Base-by-base conservation (phyloP, 164 flowering plant species). In the Santalum album region DNA sequence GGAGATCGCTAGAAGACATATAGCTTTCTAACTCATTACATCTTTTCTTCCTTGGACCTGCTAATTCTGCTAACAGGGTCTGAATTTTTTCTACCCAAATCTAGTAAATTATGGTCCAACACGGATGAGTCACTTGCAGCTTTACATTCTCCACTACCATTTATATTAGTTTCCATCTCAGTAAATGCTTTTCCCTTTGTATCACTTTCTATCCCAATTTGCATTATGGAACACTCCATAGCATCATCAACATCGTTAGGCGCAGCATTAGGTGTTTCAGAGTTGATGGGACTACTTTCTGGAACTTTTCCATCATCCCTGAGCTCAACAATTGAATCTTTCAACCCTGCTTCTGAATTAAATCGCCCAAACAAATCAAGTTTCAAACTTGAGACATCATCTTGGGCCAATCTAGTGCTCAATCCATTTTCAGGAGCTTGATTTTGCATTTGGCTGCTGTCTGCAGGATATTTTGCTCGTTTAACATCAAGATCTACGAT, bases 1-100 rank as follows among this genome's bases (percentile, higher is more conserved):
- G 15, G 1, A 35, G 18, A 65, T 59, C 66, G 53, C 25, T 35
- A 39, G 1, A 57, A 19, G 60, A 29, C 6, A 45, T 29, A 9
- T 27, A 27, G 55, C 46, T 32, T 55, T 12, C 54, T 21, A 32
- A 26, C 1, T 11, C 56, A 55, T 26, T 18, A 23, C 19, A n/a
- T 22, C 10, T 49, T 27, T 32, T 53, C 65, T 54, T 62, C 65
- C 43, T 64, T 59, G 15, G 23, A 54, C 29, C 39, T 49, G 29
- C 27, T 17, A 52, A 43, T 36, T 12, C 9, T 44, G 48, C 49
- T 66, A 43, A 16, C 25, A 34, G 29, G n/a, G 19, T 59, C 57
- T n/a, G 49, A 44, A 22, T 49, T 25, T 29, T 18, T 48, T 24
- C 21, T 43, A 45, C 25, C 43, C 25, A 3, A 47, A 46, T 49